phyloP scores from a whole-genome alignment of 2,329 filamentous ascomycete species.

The Sordariomycetes sp. region DNA sequence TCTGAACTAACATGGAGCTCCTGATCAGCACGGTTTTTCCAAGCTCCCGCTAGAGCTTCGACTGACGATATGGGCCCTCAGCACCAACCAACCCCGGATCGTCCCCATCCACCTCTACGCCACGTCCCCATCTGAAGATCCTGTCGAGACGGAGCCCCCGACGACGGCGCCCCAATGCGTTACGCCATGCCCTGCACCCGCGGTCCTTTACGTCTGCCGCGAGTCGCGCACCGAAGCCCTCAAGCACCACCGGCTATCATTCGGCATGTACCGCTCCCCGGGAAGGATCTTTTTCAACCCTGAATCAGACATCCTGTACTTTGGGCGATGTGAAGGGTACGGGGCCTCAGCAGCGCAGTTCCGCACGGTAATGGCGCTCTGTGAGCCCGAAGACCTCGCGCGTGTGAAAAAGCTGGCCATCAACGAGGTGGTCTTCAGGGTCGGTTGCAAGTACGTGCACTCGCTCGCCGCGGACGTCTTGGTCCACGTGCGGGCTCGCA shows the following conservation, averaged over 20 bases:
- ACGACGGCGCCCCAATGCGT: slow-evolving; percentile 18
- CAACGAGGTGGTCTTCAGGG: slow-evolving; percentile 26
- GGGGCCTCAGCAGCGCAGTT: slow-evolving; percentile 31
- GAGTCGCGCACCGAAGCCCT: slow-evolving; percentile 31
- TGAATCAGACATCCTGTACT: slow-evolving; percentile 29
- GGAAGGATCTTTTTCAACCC: slow-evolving; percentile 29
- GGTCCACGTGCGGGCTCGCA: slow-evolving; percentile 19
- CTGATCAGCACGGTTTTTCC: slow-evolving; percentile 23
- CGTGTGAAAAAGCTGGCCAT: slow-evolving; percentile 27
- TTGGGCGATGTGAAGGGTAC: slow-evolving; percentile 28
- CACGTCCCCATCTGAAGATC: slow-evolving; percentile 12
- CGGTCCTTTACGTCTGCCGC: slow-evolving; percentile 28
- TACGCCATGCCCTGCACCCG: slow-evolving; percentile 25
- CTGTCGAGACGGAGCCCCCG: slow-evolving; percentile 4
- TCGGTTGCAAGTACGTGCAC: slow-evolving; percentile 16
- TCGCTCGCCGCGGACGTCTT: slow-evolving; percentile 27
- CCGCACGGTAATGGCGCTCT: slow-evolving; percentile 27
- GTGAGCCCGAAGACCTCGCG: slow-evolving; percentile 24
- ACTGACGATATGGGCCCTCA: slow-evolving; percentile 32
- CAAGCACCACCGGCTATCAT: slow-evolving; percentile 23
- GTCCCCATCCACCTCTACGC: slow-evolving; percentile 27
- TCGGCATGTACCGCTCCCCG: slow-evolving; percentile 25
- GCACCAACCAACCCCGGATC: slow-evolving; percentile 25
- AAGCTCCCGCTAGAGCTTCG: slow-evolving; percentile 31
- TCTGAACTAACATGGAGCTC: neutral